phyloP scores from a whole-genome alignment of 1,139 yeast genomes.

The Zygosaccharomyces sapae region DNA sequence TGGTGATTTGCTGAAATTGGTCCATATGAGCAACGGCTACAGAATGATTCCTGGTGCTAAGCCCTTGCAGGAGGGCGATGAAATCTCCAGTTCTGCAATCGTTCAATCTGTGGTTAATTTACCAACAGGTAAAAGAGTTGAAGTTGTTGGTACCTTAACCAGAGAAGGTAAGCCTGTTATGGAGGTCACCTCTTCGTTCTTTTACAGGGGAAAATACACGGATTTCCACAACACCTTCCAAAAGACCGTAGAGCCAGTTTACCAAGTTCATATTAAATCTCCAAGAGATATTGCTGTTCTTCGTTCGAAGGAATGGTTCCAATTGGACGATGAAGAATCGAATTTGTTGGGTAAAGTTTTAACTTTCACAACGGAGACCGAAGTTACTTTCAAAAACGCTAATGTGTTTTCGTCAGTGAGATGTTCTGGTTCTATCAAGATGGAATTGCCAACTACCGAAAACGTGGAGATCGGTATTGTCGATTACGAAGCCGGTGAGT shows the following conservation, averaged over 20 bases:
- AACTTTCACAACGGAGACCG: constrained; percentile 86
- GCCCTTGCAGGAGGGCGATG: constrained; percentile 85
- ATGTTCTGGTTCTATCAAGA: constrained; percentile 78
- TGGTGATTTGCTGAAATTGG: constrained; percentile 91
- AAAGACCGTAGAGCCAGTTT: constrained; percentile 82
- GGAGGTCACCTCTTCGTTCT: constrained; percentile 93
- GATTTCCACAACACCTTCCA: constrained; percentile 93
- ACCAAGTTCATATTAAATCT: constrained; percentile 65
- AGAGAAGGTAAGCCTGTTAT: constrained; percentile 76
- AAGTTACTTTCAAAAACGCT: constrained; percentile 74
- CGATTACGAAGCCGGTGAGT: constrained; percentile 84
- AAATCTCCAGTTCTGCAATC: constrained; percentile 75
- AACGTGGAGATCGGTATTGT: constrained; percentile 82
- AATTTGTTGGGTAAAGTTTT: constrained; percentile 76
- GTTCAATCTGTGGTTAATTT: constrained; percentile 87
- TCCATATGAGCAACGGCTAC: constrained; percentile 92
- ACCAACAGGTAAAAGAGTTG: constrained; percentile 91
- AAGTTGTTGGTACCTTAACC: constrained; percentile 84
- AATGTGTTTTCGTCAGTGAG: constrained; percentile 72
- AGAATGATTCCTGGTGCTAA: constrained; percentile 89
- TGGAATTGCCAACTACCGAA: constrained; percentile 93
- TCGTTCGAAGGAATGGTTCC: constrained; percentile 97
- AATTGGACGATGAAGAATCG: constrained; percentile 58
- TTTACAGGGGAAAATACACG: constrained; percentile 86
- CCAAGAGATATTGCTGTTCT: constrained; percentile 91